Conservation (phyloP, 1,284 basidiomycete species). For the Psilocybe mexicana region DNA sequence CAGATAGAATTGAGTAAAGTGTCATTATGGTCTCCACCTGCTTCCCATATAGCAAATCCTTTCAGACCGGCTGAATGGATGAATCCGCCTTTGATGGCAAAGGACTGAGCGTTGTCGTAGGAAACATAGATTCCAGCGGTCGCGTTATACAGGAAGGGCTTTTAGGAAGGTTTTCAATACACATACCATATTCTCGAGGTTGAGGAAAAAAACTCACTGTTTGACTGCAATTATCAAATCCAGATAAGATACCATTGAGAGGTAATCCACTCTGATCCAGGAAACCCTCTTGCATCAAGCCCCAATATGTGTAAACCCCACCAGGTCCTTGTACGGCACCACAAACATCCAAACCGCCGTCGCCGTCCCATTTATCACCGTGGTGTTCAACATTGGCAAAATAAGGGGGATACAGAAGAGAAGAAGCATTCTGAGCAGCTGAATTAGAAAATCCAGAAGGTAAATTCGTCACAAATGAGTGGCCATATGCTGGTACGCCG, state of each 20-base stretch:
- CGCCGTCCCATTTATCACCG: constrained; percentile 60
- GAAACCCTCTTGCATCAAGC: constrained; percentile 54
- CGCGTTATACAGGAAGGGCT: constrained; percentile 68
- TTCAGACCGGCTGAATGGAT: constrained; percentile 51
- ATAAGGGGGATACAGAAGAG: constrained; percentile 54
- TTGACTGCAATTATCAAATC: constrained; percentile 65
- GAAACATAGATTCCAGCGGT: constrained; percentile 55
- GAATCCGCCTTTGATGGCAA: constrained; percentile 59
- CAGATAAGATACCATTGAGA: constrained; percentile 47
- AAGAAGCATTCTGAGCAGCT: constrained; percentile 24
- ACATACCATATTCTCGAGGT: not conserved
- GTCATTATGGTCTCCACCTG: constrained; percentile 59
- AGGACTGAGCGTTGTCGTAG: constrained; percentile 61
- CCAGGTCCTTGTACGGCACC: constrained; percentile 43
- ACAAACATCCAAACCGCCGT: constrained; percentile 52
- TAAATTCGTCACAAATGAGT: constrained; percentile 46
- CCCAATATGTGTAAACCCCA: constrained; percentile 63
- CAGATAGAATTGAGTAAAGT: constrained; percentile 58
- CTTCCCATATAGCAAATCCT: constrained; percentile 69
- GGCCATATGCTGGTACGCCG: constrained; percentile 79
- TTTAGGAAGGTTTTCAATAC: constrained; percentile 8
- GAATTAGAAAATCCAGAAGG: constrained; percentile 30
- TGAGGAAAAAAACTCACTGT: constrained; percentile 48
- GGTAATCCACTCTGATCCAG: constrained; percentile 52
- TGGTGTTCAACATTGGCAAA: constrained; percentile 40